A percentile compares a stretch with the other conserved stretches of the same genome.
Conservation (phyloP, 257 asterid species). For the Paraleonurus japonicus region DNA sequence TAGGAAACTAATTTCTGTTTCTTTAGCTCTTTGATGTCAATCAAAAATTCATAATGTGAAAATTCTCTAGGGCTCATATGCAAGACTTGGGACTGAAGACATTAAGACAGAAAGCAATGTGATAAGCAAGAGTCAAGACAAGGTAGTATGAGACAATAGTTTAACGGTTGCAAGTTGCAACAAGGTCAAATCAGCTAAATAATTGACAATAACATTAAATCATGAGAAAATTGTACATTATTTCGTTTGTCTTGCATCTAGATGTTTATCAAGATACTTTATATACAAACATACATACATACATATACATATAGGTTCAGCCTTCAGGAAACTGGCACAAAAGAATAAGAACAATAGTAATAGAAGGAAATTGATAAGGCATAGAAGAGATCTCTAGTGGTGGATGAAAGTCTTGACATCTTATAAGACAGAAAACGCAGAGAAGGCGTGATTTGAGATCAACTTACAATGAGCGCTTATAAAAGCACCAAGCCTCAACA, state of each 20-base stretch:
- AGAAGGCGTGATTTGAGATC: background rate
- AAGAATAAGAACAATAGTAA: background rate
- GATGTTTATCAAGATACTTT: background rate
- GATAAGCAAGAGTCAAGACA: slow-evolving; percentile 9
- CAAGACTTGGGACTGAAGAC: slow-evolving; percentile 2
- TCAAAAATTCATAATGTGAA: background rate
- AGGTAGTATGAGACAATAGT: background rate
- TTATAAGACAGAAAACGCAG: background rate
- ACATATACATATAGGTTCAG: background rate
- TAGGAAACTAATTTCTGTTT: slow-evolving; percentile 7
- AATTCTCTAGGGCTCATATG: slow-evolving; percentile 3
- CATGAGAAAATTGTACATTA: slow-evolving; percentile 7
- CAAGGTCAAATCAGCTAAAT: slow-evolving; percentile 5
- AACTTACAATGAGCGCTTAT: too few species aligned
- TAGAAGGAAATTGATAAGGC: slow-evolving; percentile 11
- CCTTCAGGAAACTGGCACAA: background rate
- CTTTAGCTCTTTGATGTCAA: slow-evolving; percentile 16
- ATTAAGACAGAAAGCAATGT: slow-evolving; percentile 8
- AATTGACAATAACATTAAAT: background rate
- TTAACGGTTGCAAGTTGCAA: background rate
- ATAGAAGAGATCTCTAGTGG: too few species aligned
- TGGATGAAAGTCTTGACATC: background rate
- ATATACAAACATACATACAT: background rate
- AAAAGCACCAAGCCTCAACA: background rate
- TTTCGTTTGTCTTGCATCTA: background rate